phyloP scores from a whole-genome alignment of 345 rosid species.

The Conringia planisiliqua region DNA sequence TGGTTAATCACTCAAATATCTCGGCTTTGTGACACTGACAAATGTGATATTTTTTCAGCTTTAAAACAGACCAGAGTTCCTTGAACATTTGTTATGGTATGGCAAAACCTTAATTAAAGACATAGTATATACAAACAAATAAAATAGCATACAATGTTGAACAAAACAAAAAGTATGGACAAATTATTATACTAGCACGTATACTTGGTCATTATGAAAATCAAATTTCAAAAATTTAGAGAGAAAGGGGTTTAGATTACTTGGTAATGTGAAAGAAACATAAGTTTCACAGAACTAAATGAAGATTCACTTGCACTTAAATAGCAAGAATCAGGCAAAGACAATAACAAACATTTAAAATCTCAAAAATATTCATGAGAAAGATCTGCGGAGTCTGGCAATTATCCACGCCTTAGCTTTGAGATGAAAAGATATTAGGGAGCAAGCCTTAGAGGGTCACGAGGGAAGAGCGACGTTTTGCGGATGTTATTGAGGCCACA shows the following conservation, averaged over 20 bases:
- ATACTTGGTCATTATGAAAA: not conserved
- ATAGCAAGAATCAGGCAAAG: not conserved
- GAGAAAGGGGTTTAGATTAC: not conserved
- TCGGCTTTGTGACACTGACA: not conserved
- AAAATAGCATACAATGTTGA: not conserved
- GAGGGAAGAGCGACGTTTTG: slow-evolving; percentile 81
- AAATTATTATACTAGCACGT: not conserved
- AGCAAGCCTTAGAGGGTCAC: slow-evolving; percentile 71
- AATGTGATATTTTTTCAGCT: not conserved
- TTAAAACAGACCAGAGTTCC: not conserved
- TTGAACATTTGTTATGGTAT: not conserved
- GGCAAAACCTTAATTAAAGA: not conserved
- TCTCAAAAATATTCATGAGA: not conserved
- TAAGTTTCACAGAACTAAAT: not conserved
- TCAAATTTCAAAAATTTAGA: not conserved
- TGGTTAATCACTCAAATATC: not conserved
- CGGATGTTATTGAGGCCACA: slow-evolving; percentile 74
- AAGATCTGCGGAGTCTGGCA: not conserved
- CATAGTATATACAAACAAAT: not conserved
- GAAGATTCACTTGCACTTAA: not conserved
- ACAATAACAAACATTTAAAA: not conserved
- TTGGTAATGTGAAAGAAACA: not conserved
- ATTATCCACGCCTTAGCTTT: no score
- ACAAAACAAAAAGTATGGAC: no score
- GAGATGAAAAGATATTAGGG: slow-evolving; percentile 41